phyloP scores from a whole-genome alignment of 371 early-diverging fungal species.

The Mortierella sp. region DNA sequence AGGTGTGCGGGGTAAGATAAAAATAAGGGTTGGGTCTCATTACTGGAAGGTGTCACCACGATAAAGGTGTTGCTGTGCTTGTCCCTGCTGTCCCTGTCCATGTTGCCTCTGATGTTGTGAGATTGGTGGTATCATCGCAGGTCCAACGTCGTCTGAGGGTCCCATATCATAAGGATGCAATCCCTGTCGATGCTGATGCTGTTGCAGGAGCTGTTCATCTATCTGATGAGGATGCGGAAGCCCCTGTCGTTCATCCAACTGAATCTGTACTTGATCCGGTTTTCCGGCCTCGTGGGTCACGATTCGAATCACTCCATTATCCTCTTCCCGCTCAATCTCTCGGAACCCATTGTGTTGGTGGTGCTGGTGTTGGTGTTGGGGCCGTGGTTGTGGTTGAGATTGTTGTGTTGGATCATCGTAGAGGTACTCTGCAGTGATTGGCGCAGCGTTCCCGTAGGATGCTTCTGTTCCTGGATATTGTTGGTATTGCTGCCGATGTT shows the following conservation, averaged over 20 bases:
- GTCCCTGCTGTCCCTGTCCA: background rate
- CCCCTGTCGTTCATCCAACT: background rate
- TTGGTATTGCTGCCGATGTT: background rate
- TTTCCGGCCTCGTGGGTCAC: slow-evolving; percentile 15
- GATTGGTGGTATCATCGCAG: background rate
- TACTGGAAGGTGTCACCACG: background rate
- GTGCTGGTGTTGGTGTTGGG: background rate
- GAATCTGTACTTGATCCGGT: slow-evolving; percentile 12
- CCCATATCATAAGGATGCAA: slow-evolving; percentile 2
- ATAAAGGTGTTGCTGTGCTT: background rate
- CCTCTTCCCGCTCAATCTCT: slow-evolving; percentile 33
- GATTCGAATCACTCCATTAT: slow-evolving; percentile 22
- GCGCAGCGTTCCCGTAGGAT: background rate
- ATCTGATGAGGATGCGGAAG: background rate
- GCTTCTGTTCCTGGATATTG: no score
- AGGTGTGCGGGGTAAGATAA: background rate
- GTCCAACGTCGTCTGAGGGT: background rate
- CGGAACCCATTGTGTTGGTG: slow-evolving; percentile 11
- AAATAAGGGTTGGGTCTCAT: background rate
- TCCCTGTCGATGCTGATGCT: background rate
- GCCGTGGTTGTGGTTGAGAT: background rate
- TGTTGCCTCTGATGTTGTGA: background rate
- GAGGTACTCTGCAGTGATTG: background rate
- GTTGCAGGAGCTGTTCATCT: background rate
- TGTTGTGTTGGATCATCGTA: background rate